Evolutionary conservation across 2,329 filamentous ascomycete genomes (phyloP).

Genomic region (Beauveria scarabaeidicola): DNA sequence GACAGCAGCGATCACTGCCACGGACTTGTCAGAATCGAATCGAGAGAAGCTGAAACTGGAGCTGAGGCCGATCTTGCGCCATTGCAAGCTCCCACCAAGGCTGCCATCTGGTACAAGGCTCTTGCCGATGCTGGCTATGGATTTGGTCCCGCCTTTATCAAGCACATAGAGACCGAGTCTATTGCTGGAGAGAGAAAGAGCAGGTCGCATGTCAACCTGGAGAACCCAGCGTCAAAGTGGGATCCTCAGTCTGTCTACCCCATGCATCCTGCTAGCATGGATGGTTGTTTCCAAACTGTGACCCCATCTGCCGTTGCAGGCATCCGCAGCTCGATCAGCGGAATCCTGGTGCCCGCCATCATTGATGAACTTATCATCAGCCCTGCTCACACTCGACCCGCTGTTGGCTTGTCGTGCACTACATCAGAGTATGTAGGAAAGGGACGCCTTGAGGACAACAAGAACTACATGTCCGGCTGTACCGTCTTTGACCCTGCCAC

Average conservation of each 20-base stretch:
- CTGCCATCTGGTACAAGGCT: conserved; percentile 3
- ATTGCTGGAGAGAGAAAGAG: neutral
- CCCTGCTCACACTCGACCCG: conserved; percentile 1
- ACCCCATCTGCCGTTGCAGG: conserved; percentile 13
- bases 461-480: conserved; percentile 18
- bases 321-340: conserved; percentile 14
- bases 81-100: neutral
- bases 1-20: neutral
- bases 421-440: neutral
- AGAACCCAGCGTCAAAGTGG: neutral
- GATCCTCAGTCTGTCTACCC: conserved; percentile 16
- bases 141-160: neutral
- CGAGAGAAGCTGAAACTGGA: neutral
- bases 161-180: conserved; percentile 1
- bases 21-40: neutral
- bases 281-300: conserved; percentile 21
- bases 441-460: neutral
- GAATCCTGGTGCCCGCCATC: conserved; percentile 16
- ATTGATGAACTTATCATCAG: conserved; percentile 18
- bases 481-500: conserved; percentile 14
- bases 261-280: conserved; percentile 29
- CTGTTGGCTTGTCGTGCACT: neutral
- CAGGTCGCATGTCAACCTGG: neutral
- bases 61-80: neutral
- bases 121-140: neutral